phyloP scores from a whole-genome alignment of 2,329 filamentous ascomycete genomes.

The Aspergillus bombycis region DNA sequence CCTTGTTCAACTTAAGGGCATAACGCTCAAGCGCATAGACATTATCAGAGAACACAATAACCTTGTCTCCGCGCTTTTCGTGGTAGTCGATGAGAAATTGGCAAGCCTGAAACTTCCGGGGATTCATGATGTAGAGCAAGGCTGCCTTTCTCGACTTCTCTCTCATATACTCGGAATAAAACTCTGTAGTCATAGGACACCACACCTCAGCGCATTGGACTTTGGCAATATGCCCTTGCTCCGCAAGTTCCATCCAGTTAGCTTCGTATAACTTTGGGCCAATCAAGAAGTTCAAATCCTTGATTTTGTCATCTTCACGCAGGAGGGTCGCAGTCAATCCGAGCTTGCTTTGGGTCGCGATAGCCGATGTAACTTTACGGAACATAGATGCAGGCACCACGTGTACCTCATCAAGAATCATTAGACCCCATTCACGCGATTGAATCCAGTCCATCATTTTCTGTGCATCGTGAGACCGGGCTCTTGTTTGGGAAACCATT shows the following conservation, averaged over 20 bases:
- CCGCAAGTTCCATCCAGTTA: slow-evolving; percentile 98
- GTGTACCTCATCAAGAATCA: slow-evolving; percentile 97
- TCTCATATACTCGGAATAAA: slow-evolving; percentile 89
- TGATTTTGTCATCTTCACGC: slow-evolving; percentile 97
- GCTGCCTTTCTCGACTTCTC: slow-evolving; percentile 68
- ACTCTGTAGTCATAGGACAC: slow-evolving; percentile 99
- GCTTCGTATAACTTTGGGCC: slow-evolving; percentile 97
- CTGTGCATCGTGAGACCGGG: slow-evolving; percentile 86
- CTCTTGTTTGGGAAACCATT: slow-evolving; percentile 93
- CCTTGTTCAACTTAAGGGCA: slow-evolving; percentile 79
- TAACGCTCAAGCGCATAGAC: slow-evolving; percentile 90
- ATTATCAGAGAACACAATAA: slow-evolving; percentile 98
- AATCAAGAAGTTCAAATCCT: slow-evolving; percentile 94
- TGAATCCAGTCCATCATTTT: slow-evolving; percentile 98
- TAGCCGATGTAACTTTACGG: slow-evolving; percentile 85
- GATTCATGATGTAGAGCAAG: slow-evolving; percentile 94
- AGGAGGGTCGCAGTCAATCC: slow-evolving; percentile 92
- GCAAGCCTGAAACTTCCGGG: slow-evolving; percentile 92
- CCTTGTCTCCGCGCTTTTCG: slow-evolving; percentile 91
- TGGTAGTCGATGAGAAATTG: slow-evolving; percentile 99
- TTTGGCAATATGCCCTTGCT: slow-evolving; percentile 94
- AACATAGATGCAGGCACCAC: slow-evolving; percentile 97
- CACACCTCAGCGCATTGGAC: slow-evolving; percentile 98
- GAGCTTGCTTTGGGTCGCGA: slow-evolving; percentile 94
- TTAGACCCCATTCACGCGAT: slow-evolving; percentile 90